Evolutionary conservation across 2,329 filamentous ascomycete genomes (phyloP), one percentile per base, ranked within the genome.

Genomic region (Lomentospora prolificans): DNA sequence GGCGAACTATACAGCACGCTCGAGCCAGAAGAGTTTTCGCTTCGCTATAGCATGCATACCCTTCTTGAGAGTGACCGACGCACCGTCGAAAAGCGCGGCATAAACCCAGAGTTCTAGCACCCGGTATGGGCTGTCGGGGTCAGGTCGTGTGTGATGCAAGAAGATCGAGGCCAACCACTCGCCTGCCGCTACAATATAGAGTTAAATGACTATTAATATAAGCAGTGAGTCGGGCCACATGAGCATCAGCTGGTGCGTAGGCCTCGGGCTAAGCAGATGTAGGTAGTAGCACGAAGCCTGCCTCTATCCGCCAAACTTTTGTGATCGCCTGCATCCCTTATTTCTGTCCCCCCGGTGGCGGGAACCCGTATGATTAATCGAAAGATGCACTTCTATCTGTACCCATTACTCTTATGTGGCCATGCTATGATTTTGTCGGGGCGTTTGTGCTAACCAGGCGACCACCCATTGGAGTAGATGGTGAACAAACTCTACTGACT

Each of bases 161-260:
- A 28, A 25, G 24, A 8, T n/a, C n/a, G 5, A 17, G 25, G 48
- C 8, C 12, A 19, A 30, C 28, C 48, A 51, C 44, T 51, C 48
- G 22, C 25, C n/a, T 48, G 52, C 39, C 39, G 39, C 39, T 17
- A 27, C 52, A 55, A 55, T 55, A 55, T 55, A 10, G 39, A 48
- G 44, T 25, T 46, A 48, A 31, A 17, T 33, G 14, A 8, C 3
- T 19, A 48, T 55, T 55, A 55, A 55, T 55, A 46, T 55, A 12
- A 31, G 27, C 17, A 25, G 39, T 24, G 52, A 36, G 50, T 24
- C n/a, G 50, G n/a, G 33, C 51, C 28, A 41, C 30, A 31, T 36
- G 31, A 33, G n/a, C 24, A 44, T 44, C 28, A 28, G 33, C 14
- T 25, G 14, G 51, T 36, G 28, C 36, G 36, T 41, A 14, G 19